Percentiles rank a stretch among this genome's conserved stretches.
Conservation (phyloP, 768 basidiomycete species). For the Boletus fagicola region DNA sequence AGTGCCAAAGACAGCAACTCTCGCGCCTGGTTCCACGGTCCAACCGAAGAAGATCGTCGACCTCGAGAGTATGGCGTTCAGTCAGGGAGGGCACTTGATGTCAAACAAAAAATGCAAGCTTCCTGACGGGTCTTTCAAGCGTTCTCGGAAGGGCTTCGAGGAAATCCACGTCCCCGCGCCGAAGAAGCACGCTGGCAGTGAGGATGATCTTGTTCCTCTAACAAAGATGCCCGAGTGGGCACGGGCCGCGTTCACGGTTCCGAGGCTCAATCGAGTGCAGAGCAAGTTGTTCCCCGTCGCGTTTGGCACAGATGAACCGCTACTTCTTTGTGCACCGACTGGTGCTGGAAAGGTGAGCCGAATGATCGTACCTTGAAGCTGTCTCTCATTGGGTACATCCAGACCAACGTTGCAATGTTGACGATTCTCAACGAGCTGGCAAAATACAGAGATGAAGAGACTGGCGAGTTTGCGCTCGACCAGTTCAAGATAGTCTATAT, state of each 20-base stretch:
- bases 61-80: conserved; percentile 93
- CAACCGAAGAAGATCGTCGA: conserved; percentile 86
- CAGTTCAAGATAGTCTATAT: conserved; percentile 97
- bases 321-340: conserved; percentile 95
- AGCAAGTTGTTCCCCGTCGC: conserved; percentile 91
- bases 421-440: conserved; percentile 88
- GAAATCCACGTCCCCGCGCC: conserved; percentile 97
- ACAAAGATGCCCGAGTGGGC: conserved; percentile 82
- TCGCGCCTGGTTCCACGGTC: conserved; percentile 82
- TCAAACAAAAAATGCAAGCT: conserved; percentile 98
- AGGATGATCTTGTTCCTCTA: conserved; percentile 71
- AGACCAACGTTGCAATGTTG: conserved; percentile 99
- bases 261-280: conserved; percentile 85
- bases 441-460: conserved; percentile 82
- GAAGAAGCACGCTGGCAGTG: conserved; percentile 63
- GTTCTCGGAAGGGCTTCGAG: conserved; percentile 93
- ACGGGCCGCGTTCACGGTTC: conserved; percentile 79
- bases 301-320: conserved; percentile 92
- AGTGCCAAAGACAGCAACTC: conserved; percentile 80
- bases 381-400: conserved; percentile 13
- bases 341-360: conserved; percentile 93
- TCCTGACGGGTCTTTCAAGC: conserved; percentile 97
- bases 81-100: conserved; percentile 95
- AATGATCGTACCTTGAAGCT: not conserved
- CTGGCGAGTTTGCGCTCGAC: conserved; percentile 79